These are phyloP conservation scores for Nannizziopsis arthrosporioides DNA, from an alignment of 2,329 filamentous ascomycete species.

Conservation along the genomic window DNA sequence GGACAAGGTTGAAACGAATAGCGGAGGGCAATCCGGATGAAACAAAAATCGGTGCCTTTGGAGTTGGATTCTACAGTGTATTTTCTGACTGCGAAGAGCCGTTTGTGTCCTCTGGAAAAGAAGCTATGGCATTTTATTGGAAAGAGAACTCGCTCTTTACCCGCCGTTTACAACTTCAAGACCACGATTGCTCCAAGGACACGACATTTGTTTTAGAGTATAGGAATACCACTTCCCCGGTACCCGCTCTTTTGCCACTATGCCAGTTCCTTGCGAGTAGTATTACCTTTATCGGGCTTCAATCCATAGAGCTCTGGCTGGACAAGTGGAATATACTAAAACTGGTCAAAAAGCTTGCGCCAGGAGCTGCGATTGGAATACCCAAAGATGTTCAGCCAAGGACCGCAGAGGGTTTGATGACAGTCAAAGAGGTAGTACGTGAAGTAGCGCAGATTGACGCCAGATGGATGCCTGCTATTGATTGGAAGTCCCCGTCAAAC, in stretches of 20 bases:
- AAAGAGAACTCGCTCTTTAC: slow-evolving; percentile 97
- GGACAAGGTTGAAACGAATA: slow-evolving; percentile 85
- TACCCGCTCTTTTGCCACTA: slow-evolving; percentile 75
- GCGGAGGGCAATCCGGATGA: slow-evolving; percentile 99
- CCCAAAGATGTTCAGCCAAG: slow-evolving; percentile 68
- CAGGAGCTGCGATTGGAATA: slow-evolving; percentile 58
- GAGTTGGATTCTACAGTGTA: slow-evolving; percentile 96
- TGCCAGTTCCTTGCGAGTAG: slow-evolving; percentile 90
- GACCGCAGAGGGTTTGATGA: slow-evolving; percentile 83
- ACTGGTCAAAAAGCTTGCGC: slow-evolving; percentile 75
- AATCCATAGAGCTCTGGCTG: slow-evolving; percentile 79
- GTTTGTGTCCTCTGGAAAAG: slow-evolving; percentile 81
- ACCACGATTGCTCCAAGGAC: slow-evolving; percentile 53
- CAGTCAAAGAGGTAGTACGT: slow-evolving; percentile 63
- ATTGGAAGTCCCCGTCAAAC: slow-evolving; percentile 57
- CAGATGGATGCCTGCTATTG: slow-evolving; percentile 73
- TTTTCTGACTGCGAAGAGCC: slow-evolving; percentile 97
- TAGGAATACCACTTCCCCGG: slow-evolving; percentile 70
- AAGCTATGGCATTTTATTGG: slow-evolving; percentile 99
- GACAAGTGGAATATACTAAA: slow-evolving; percentile 74
- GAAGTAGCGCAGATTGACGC: slow-evolving; percentile 90
- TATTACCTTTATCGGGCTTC: slow-evolving; percentile 83
- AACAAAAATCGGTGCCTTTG: slow-evolving; percentile 97
- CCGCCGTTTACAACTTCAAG: slow-evolving; percentile 63
- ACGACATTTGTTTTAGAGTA: slow-evolving; percentile 96